Evolutionary conservation across 208 protist genomes (phyloP).

Genomic region (Trypanosoma cruzi): DNA sequence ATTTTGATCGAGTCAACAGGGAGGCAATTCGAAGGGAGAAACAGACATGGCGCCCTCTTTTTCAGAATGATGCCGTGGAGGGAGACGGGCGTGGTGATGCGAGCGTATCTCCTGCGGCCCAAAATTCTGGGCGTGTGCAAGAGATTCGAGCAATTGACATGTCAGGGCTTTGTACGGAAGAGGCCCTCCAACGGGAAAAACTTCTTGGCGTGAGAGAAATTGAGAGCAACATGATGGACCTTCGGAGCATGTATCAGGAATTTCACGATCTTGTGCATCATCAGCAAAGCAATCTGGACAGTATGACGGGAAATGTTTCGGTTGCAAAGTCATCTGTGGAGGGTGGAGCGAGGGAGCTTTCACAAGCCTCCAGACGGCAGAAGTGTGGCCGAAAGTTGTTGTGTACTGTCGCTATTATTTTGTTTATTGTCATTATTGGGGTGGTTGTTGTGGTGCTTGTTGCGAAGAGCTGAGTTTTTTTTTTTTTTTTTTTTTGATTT

Average conservation of each 20-base stretch:
- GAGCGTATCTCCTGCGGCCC: background rate
- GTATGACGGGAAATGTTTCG: conserved; percentile 49
- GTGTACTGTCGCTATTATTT: conserved; percentile 51
- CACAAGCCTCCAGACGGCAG: conserved; percentile 52
- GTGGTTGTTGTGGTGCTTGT: conserved; percentile 48
- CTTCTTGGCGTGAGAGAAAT: conserved; percentile 66
- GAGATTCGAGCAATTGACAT: conserved; percentile 55
- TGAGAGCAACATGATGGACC: conserved; percentile 74
- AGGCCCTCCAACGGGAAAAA: conserved; percentile 76
- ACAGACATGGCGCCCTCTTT: conserved; percentile 42
- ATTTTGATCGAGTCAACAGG: conserved; percentile 50
- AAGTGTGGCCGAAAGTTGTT: conserved; percentile 63
- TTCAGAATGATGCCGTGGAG: background rate
- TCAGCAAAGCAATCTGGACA: conserved; percentile 66
- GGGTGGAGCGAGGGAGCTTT: conserved; percentile 59
- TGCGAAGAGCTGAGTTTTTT: conserved; percentile 28
- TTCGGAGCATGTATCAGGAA: conserved; percentile 75
- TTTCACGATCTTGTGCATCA: conserved; percentile 72
- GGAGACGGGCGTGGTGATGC: too few relatives aligned
- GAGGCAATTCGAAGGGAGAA: conserved; percentile 56
- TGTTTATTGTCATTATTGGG: conserved; percentile 57
- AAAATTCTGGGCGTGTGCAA: conserved; percentile 31
- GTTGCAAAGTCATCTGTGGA: conserved; percentile 61
- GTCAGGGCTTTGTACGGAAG: conserved; percentile 67
- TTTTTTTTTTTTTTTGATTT: too few relatives aligned